Conservation (phyloP, 371 early-diverging fungal species). For the Haplosporangium sp. region DNA sequence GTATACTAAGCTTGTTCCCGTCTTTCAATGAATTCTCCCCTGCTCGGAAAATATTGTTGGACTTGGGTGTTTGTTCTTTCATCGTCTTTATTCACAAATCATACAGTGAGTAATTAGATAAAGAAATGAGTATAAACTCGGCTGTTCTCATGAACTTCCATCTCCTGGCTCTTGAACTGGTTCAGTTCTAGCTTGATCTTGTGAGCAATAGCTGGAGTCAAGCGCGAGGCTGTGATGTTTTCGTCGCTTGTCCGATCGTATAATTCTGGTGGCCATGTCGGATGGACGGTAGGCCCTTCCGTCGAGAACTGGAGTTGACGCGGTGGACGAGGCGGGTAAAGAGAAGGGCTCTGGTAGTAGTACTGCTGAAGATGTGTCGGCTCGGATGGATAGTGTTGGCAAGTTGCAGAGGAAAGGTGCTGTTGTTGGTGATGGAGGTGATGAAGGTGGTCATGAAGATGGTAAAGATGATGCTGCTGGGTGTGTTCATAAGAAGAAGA, state of each 20-base stretch:
- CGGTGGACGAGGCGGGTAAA: slow-evolving; percentile 24
- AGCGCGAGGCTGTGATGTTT: slow-evolving; percentile 67
- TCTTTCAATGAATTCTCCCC: no score
- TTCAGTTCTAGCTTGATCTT: slow-evolving; percentile 83
- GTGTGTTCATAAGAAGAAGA: neutral
- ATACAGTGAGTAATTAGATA: slow-evolving; percentile 51
- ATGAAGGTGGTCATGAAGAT: neutral
- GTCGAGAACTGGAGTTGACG: slow-evolving; percentile 66
- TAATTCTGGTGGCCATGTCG: slow-evolving; percentile 73
- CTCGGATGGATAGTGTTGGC: slow-evolving; percentile 6
- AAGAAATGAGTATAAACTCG: slow-evolving; percentile 81
- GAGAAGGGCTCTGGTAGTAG: slow-evolving; percentile 20
- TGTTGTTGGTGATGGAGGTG: slow-evolving; percentile 8
- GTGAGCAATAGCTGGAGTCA: slow-evolving; percentile 76
- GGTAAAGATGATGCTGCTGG: slow-evolving; percentile 6
- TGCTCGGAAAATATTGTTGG: no score
- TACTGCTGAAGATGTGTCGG: slow-evolving; percentile 12
- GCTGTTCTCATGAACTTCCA: slow-evolving; percentile 81
- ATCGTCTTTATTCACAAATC: neutral
- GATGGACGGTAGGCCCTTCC: slow-evolving; percentile 62
- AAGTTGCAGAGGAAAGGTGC: no score
- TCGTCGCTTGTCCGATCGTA: slow-evolving; percentile 80
- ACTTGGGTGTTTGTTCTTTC: neutral
- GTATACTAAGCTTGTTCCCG: no score
- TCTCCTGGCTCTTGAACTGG: slow-evolving; percentile 79